phyloP scores from a whole-genome alignment of 345 rosid species.

The Cardamine chenopodiifolia region DNA sequence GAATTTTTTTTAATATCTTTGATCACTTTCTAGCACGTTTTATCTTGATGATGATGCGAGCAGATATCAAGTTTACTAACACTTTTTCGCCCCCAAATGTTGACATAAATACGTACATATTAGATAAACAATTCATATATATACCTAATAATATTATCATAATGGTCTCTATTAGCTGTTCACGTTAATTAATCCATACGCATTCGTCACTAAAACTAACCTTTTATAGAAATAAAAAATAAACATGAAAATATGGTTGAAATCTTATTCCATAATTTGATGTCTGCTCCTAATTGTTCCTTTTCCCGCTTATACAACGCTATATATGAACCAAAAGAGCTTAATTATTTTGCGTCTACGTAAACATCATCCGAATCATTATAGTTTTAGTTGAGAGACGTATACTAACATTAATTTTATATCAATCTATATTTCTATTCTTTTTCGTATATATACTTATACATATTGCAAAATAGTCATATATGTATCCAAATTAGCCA shows the following conservation, averaged over 20 bases:
- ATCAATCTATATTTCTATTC: background rate
- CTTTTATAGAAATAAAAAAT: constrained; percentile 14
- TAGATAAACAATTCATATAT: constrained; percentile 16
- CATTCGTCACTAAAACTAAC: constrained; percentile 19
- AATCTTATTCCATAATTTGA: constrained; percentile 34
- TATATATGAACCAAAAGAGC: constrained; percentile 19
- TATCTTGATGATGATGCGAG: constrained; percentile 19
- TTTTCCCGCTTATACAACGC: constrained; percentile 20
- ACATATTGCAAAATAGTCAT: background rate
- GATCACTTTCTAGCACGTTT: constrained; percentile 28
- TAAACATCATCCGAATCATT: constrained; percentile 21
- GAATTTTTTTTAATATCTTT: constrained; percentile 5
- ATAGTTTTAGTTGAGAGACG: background rate
- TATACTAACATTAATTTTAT: constrained; percentile 10
- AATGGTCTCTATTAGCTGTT: constrained; percentile 39
- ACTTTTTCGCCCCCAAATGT: background rate
- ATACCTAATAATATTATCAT: constrained; percentile 42
- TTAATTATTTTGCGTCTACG: constrained; percentile 19
- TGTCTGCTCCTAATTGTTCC: constrained; percentile 29
- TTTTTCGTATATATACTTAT: background rate
- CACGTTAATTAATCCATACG: constrained; percentile 35
- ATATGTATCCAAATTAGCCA: constrained; percentile 11
- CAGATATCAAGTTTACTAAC: background rate
- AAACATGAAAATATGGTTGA: constrained; percentile 28
- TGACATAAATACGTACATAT: constrained; percentile 3